Percentiles rank a stretch among this genome's conserved stretches.
Evolutionary conservation across 2,329 filamentous ascomycete genomes (phyloP).

Genomic region (Colletotrichum sp.): DNA sequence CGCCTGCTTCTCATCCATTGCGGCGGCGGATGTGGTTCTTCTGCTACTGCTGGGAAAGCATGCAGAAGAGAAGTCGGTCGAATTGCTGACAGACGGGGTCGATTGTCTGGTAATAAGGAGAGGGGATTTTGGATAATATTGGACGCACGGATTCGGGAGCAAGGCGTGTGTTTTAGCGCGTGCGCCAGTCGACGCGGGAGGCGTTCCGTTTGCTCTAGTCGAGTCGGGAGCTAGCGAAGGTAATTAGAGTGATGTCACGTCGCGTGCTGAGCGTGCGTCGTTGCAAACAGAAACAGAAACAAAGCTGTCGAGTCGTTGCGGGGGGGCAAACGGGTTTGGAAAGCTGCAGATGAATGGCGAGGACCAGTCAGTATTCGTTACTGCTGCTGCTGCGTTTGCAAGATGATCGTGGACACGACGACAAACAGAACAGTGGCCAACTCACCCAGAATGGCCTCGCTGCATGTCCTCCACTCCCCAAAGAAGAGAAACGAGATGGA

Average conservation of each 20-base stretch:
- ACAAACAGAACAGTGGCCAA: not conserved
- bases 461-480: not conserved
- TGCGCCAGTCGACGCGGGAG: not conserved
- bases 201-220: slow-evolving; percentile 7
- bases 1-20: slow-evolving; percentile 21
- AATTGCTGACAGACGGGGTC: not conserved
- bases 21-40: not conserved
- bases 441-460: not conserved
- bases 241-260: not conserved
- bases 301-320: not conserved
- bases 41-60: not conserved
- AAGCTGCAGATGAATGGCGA: not conserved
- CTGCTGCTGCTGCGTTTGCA: not conserved
- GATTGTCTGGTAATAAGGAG: not conserved
- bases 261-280: not conserved
- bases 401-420: not conserved
- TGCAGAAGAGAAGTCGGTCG: not conserved
- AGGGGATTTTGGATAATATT: not conserved
- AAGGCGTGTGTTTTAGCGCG: not conserved
- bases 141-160: not conserved
- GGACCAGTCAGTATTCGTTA: not conserved
- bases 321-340: not conserved
- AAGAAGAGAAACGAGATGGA: not conserved
- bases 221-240: slow-evolving; percentile 8
- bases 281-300: not conserved